Percentiles rank a stretch among this genome's conserved stretches.
Conservation (phyloP, 2,329 filamentous ascomycete genomes). For the Talaromyces funiculosus region DNA sequence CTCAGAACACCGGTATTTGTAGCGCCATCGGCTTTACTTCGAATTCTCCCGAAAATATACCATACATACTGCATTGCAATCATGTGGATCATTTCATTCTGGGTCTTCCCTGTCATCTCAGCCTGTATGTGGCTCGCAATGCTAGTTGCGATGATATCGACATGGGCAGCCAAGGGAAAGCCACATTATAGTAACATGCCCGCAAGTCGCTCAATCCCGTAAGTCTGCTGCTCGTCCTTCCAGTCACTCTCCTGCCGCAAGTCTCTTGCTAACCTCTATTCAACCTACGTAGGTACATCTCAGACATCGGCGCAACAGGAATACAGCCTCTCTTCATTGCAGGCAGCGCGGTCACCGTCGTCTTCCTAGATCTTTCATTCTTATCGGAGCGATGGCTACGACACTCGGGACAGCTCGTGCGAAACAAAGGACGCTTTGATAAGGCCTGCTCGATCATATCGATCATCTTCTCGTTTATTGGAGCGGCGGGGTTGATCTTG, state of each 20-base stretch:
- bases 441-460: conserved; percentile 35
- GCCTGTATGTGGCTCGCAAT: conserved; percentile 54
- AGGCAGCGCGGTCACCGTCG: conserved; percentile 58
- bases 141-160: conserved; percentile 55
- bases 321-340: conserved; percentile 60
- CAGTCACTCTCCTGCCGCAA: no score
- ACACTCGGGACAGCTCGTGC: conserved; percentile 70
- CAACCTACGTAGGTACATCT: conserved; percentile 34
- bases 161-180: conserved; percentile 49
- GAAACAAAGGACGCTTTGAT: conserved; percentile 53
- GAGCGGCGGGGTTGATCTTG: conserved; percentile 73
- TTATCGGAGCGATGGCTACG: conserved; percentile 77
- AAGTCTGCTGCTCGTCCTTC: conserved; percentile 23
- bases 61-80: conserved; percentile 6
- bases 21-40: not conserved
- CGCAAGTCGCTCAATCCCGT: conserved; percentile 50
- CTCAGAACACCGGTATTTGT: not conserved
- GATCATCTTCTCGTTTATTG: conserved; percentile 61
- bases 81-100: conserved; percentile 44
- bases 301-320: conserved; percentile 53
- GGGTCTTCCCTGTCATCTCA: conserved; percentile 56
- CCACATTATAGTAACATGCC: conserved; percentile 51
- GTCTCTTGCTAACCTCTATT: not conserved
- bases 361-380: conserved; percentile 77
- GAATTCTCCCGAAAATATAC: not conserved